Evolutionary conservation across 2,329 filamentous ascomycete species (phyloP), one percentile per base, ranked within the genome.

Genomic region (Trematosphaeria pertusa): DNA sequence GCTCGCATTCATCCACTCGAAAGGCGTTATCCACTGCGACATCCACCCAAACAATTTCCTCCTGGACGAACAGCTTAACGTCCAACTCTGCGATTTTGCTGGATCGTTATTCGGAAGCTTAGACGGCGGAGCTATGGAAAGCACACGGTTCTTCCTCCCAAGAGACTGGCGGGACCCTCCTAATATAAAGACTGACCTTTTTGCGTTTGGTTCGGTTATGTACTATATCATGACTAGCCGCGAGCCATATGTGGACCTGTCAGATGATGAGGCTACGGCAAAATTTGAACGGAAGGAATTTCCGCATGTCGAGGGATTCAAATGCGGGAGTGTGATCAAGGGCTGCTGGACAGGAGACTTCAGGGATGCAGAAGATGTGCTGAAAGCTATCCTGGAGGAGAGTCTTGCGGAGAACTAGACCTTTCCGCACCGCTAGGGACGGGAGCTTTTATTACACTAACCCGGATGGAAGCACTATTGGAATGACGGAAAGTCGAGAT

Each of bases 21-120:
- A 62, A 39, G 50, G 59, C n/a, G 61, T 74, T 10, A 66, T 75
- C 49, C 73, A 75, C 50, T 70, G 64, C 52, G 70, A 76, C 51
- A 58, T 75, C 19, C 64, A 67, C 51, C 71, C 71, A 4, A 67
- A 62, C 36, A 73, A 75, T 49, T 67, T 74, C 37, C 56, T 74
- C 0, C 51, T 75, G 17, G 69, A 73, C 51, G 48, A 54, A 17
- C 36, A 55, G 37, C 58, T 75, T 11, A 46, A 69, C 49, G 58
- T 74, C 42, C 61, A 65, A 40, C 71, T 75, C 44, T 64, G 64
- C n/a, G 70, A 72, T 40, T 73, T 73, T 42, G 55, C 60, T 39
- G 68, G 70, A 36, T 67, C 65, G 6, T 62, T 70, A 21, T 42
- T 67, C 43, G 50, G 54, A 33, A 54, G 54, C 40, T 63, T 61